These are phyloP conservation scores for Ascochyta rabiei DNA, from an alignment of 2,329 filamentous ascomycete genomes.

Conservation along the genomic window DNA sequence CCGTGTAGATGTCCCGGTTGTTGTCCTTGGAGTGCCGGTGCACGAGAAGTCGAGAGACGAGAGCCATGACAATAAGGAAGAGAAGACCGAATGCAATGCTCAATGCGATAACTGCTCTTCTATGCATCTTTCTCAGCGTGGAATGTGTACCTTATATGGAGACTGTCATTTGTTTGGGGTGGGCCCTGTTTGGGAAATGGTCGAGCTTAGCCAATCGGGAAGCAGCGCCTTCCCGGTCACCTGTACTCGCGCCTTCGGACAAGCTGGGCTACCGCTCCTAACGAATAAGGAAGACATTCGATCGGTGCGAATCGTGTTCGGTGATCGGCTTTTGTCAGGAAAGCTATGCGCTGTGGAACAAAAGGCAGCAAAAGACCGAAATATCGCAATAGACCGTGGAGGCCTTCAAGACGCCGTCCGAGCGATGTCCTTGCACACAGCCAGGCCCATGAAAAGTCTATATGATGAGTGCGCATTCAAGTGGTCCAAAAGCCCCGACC, in stretches of 20 bases:
- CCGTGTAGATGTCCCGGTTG: slow-evolving; percentile 15
- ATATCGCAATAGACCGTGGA: too few species aligned
- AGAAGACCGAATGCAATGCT: slow-evolving; percentile 22
- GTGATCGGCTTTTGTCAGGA: slow-evolving; percentile 16
- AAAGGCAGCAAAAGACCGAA: background rate
- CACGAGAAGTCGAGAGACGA: slow-evolving; percentile 36
- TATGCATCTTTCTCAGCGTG: slow-evolving; percentile 13
- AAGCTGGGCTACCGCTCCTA: slow-evolving; percentile 24
- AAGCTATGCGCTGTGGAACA: slow-evolving; percentile 1
- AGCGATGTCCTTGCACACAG: too few species aligned
- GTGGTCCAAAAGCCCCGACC: background rate
- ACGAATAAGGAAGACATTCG: too few species aligned
- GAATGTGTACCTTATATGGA: slow-evolving; percentile 26
- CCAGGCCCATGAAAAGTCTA: background rate
- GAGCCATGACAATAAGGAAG: slow-evolving; percentile 33
- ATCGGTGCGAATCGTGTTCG: slow-evolving; percentile 23
- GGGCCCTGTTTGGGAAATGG: slow-evolving; percentile 18
- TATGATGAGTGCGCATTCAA: background rate
- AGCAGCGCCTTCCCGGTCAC: slow-evolving; percentile 30
- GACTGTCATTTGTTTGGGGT: slow-evolving; percentile 23
- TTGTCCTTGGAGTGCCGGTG: slow-evolving; percentile 31
- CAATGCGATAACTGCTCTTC: slow-evolving; percentile 22
- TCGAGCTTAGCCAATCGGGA: slow-evolving; percentile 35
- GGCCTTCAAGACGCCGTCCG: too few species aligned
- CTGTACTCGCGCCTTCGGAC: slow-evolving; percentile 22